phyloP scores from a whole-genome alignment of 345 rosid genomes.

The Crucihimalaya himalaica region DNA sequence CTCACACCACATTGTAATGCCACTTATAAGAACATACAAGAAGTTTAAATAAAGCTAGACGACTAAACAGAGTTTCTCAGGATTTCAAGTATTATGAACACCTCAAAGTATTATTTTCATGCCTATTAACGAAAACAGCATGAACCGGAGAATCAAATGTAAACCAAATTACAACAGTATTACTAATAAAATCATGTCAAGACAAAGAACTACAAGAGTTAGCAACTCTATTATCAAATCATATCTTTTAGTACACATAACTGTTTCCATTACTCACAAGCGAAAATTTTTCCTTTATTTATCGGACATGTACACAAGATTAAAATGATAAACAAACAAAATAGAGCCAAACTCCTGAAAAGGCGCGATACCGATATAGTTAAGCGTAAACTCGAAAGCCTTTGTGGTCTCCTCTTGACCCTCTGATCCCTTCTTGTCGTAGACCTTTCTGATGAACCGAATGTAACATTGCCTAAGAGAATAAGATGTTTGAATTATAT shows the following conservation, averaged over 20 bases:
- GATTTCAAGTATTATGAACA: not conserved
- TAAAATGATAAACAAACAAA: not conserved
- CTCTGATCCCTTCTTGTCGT: slow-evolving; percentile 85
- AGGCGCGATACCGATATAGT: slow-evolving; percentile 69
- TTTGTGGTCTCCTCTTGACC: slow-evolving; percentile 92
- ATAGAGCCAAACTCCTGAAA: slow-evolving; percentile 8
- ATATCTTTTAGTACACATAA: slow-evolving; percentile 4
- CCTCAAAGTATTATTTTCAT: not conserved
- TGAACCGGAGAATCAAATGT: not conserved
- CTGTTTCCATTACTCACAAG: not conserved
- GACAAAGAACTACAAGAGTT: slow-evolving; percentile 18
- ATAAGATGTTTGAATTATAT: slow-evolving; percentile 11
- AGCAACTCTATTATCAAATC: not conserved
- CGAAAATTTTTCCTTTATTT: not conserved
- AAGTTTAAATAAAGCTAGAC: slow-evolving; percentile 12
- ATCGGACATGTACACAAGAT: slow-evolving; percentile 20
- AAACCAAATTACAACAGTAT: not conserved
- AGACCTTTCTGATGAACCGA: slow-evolving; percentile 86
- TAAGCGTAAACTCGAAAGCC: slow-evolving; percentile 91
- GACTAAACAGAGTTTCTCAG: not conserved
- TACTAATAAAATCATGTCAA: slow-evolving; percentile 10
- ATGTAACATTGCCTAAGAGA: slow-evolving; percentile 83
- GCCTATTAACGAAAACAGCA: not conserved
- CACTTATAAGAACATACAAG: not conserved
- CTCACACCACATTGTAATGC: not conserved